phyloP scores from a whole-genome alignment of 108 stramenopile genomes.

The Cyclotella distinguenda region DNA sequence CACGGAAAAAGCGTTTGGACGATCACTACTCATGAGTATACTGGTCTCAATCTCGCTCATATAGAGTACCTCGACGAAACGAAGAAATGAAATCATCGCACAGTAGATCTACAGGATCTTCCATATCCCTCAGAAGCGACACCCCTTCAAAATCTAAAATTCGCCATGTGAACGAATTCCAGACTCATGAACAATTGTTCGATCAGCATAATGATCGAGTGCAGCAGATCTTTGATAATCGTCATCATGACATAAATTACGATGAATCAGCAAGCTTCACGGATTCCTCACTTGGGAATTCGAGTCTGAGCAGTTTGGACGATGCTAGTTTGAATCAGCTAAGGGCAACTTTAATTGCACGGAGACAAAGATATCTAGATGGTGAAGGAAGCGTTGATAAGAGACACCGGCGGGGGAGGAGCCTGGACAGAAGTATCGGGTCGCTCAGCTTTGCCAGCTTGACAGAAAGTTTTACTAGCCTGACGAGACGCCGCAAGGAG shows the following conservation, averaged over 20 bases:
- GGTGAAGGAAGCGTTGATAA: constrained; percentile 4
- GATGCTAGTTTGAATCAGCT: constrained; percentile 4
- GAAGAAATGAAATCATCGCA: too few relatives aligned
- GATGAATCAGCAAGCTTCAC: constrained; percentile 15
- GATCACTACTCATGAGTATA: too few relatives aligned
- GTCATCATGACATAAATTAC: constrained; percentile 23
- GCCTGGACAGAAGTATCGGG: constrained; percentile 13
- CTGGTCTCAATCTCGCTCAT: too few relatives aligned
- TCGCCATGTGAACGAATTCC: neutral
- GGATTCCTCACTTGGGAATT: constrained; percentile 9
- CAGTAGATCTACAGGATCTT: neutral
- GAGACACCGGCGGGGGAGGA: constrained; percentile 5
- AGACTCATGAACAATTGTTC: constrained; percentile 24
- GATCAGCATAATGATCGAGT: constrained; percentile 17
- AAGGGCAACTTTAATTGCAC: constrained; percentile 7
- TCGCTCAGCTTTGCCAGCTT: constrained; percentile 22
- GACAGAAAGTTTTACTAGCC: constrained; percentile 14
- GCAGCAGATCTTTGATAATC: constrained; percentile 26
- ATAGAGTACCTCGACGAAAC: too few relatives aligned
- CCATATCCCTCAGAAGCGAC: constrained; percentile 7
- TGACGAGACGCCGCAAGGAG: neutral
- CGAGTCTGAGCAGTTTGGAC: constrained; percentile 3
- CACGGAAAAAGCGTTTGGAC: too few relatives aligned
- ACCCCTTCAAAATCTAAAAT: neutral
- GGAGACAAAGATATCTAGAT: constrained; percentile 3